These are phyloP conservation scores for Candida fluviatilis DNA, from an alignment of 805 yeast species.

Conservation along the genomic window DNA sequence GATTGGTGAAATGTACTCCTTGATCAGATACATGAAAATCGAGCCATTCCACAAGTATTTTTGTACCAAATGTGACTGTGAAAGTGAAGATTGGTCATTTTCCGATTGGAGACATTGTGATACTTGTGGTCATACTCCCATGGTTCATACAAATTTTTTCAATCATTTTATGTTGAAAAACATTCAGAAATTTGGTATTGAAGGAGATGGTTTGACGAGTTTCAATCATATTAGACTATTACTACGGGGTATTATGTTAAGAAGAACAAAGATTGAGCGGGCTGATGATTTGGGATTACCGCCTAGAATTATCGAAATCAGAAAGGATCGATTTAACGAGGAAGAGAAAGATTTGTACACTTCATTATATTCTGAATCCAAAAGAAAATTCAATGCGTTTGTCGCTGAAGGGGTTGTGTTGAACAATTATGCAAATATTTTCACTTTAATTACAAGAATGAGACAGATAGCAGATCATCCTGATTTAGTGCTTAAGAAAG, in stretches of 20 bases:
- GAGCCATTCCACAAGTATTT: conserved; percentile 86
- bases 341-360: conserved; percentile 93
- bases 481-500: conserved; percentile 79
- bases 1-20: conserved; percentile 93
- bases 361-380: conserved; percentile 80
- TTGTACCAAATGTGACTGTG: conserved; percentile 91
- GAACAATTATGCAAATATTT: conserved; percentile 95
- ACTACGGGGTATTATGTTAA: conserved; percentile 76
- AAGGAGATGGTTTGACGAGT: conserved; percentile 75
- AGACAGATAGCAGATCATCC: conserved; percentile 98
- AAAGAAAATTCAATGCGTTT: conserved; percentile 83
- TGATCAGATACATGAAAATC: conserved; percentile 78
- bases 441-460: conserved; percentile 94
- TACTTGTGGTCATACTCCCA: conserved; percentile 83
- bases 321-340: conserved; percentile 84
- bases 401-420: conserved; percentile 96
- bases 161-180: conserved; percentile 94
- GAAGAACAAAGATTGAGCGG: conserved; percentile 93
- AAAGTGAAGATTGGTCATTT: conserved; percentile 79
- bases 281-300: conserved; percentile 98
- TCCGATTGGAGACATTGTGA: conserved; percentile 82
- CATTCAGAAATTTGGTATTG: conserved; percentile 80
- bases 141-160: conserved; percentile 93
- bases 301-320: conserved; percentile 86
- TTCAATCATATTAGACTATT: conserved; percentile 73